Evolutionary conservation across 192 early-diverging fungal genomes (phyloP).

Genomic region (Coemansia sp.): DNA sequence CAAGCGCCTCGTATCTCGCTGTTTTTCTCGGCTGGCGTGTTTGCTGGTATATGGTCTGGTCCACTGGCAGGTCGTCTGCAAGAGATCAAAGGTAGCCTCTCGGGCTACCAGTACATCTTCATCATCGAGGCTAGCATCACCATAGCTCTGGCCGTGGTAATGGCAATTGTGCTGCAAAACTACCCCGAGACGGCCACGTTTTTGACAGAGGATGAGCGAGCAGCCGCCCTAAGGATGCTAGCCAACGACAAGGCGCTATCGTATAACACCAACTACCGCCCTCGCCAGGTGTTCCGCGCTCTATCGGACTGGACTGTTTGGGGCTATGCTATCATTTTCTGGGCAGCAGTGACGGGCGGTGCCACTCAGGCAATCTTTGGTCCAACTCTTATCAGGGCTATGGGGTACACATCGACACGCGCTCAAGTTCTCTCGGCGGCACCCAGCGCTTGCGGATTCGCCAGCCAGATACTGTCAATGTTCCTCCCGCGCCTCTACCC

Average conservation of each 20-base stretch:
- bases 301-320: constrained; percentile 49
- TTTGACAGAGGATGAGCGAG: constrained; percentile 56
- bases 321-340: constrained; percentile 49
- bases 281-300: constrained; percentile 27
- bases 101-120: constrained; percentile 55
- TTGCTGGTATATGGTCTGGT: constrained; percentile 55
- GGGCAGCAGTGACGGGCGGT: constrained; percentile 43
- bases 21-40: constrained; percentile 51
- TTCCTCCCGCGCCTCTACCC: constrained; percentile 26
- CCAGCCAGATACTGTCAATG: constrained; percentile 36
- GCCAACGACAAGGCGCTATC: constrained; percentile 25
- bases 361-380: constrained; percentile 51
- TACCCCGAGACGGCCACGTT: constrained; percentile 58
- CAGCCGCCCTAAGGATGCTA: constrained; percentile 48
- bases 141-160: constrained; percentile 40
- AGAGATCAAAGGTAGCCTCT: constrained; percentile 24
- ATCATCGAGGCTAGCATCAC: constrained; percentile 60
- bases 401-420: constrained; percentile 47
- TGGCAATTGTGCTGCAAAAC: constrained; percentile 54
- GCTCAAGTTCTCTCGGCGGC: constrained; percentile 43
- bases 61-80: constrained; percentile 41
- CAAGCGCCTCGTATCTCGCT: constrained; percentile 43
- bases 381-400: constrained; percentile 35
- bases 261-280: constrained; percentile 17
- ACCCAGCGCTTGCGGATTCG: constrained; percentile 49